Conservation (phyloP, 805 yeast genomes). For the Candida alai region DNA sequence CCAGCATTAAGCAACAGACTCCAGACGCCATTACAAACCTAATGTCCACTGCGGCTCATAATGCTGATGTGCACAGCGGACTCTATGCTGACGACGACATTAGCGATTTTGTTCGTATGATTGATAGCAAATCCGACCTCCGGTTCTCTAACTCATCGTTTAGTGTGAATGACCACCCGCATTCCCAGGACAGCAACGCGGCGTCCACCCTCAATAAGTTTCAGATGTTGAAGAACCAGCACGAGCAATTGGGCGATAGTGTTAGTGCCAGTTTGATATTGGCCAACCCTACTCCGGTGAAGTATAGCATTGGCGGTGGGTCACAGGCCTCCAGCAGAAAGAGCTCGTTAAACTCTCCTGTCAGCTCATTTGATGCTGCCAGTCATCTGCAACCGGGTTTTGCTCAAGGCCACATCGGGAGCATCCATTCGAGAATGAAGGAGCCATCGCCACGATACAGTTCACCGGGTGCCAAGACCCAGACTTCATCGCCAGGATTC, state of each 20-base stretch:
- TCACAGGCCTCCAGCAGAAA: slow-evolving; percentile 25
- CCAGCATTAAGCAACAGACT: slow-evolving; percentile 24
- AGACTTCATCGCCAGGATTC: not conserved
- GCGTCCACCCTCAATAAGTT: slow-evolving; percentile 48
- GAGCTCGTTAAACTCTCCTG: slow-evolving; percentile 22
- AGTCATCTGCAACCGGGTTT: slow-evolving; percentile 6
- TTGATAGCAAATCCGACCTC: slow-evolving; percentile 60
- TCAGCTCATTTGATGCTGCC: slow-evolving; percentile 6
- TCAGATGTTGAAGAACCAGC: slow-evolving; percentile 49
- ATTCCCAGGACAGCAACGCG: slow-evolving; percentile 4
- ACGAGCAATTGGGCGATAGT: slow-evolving; percentile 54
- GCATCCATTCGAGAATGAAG: slow-evolving; percentile 30
- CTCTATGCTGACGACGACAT: slow-evolving; percentile 54
- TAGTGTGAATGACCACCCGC: slow-evolving; percentile 8
- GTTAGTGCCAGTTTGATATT: slow-evolving; percentile 47
- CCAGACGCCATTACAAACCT: no score
- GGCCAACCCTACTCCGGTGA: slow-evolving; percentile 16
- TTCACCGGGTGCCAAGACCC: not conserved
- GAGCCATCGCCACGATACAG: slow-evolving; percentile 14
- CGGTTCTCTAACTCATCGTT: slow-evolving; percentile 24
- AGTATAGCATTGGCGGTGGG: slow-evolving; percentile 8
- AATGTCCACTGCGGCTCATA: no score
- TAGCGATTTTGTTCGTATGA: slow-evolving; percentile 65
- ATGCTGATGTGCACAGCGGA: no score
- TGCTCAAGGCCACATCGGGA: slow-evolving; percentile 26